These are phyloP conservation scores for Metschnikowia reukaufii DNA, from an alignment of 805 yeast genomes.

Conservation along the genomic window DNA sequence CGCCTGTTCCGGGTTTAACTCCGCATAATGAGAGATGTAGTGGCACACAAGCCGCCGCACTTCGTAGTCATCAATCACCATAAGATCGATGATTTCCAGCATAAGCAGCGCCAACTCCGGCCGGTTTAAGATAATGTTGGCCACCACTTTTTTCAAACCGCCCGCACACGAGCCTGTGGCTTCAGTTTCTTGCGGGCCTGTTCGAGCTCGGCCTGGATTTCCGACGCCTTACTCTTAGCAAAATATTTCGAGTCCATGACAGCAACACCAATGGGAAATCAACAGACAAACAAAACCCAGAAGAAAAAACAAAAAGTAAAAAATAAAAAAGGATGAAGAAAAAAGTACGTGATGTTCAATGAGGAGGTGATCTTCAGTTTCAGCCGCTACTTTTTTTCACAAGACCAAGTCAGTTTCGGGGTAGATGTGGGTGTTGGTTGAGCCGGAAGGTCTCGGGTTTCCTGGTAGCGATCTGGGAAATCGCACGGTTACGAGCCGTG, in stretches of 20 bases:
- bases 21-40: constrained; percentile 61
- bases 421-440: background rate
- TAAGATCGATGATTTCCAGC: constrained; percentile 59
- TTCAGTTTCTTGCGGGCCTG: constrained; percentile 44
- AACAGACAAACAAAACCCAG: background rate
- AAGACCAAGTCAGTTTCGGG: no score
- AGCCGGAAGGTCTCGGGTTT: background rate
- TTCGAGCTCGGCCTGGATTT: constrained; percentile 42
- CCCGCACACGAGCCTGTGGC: constrained; percentile 37
- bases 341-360: no score
- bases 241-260: constrained; percentile 32
- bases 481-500: background rate
- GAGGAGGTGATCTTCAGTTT: no score
- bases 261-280: background rate
- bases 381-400: no score
- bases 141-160: constrained; percentile 67
- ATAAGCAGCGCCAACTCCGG: constrained; percentile 68
- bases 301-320: background rate
- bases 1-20: constrained; percentile 56
- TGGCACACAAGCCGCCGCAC: constrained; percentile 70
- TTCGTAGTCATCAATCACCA: constrained; percentile 61
- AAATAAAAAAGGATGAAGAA: no score
- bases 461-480: background rate
- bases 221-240: constrained; percentile 39
- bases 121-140: constrained; percentile 82